Evolutionary conservation across 73 alveolate genomes (phyloP).

Genomic region (Paraurostyla sp.): DNA sequence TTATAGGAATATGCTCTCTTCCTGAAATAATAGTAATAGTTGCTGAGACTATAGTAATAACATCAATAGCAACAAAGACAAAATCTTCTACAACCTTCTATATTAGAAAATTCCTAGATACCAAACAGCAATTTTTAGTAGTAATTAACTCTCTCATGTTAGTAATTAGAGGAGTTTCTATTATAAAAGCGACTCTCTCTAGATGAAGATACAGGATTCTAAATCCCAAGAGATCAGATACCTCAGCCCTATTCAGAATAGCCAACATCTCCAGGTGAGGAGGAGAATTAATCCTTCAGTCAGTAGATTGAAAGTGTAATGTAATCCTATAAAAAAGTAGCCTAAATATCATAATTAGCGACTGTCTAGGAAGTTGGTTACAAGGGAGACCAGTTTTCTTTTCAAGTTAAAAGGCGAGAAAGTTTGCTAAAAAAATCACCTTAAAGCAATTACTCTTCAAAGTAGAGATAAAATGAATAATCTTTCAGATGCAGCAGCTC

Average conservation of each 20-base stretch:
- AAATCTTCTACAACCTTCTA: too few species aligned
- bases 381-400: slow-evolving; percentile 14
- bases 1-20: too few species aligned
- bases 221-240: not conserved
- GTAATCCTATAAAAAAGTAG: not conserved
- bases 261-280: slow-evolving; percentile 1
- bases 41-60: too few species aligned
- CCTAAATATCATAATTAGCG: not conserved
- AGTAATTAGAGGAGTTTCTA: not conserved
- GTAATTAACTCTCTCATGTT: not conserved
- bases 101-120: too few species aligned
- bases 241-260: slow-evolving; percentile 7
- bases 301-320: not conserved
- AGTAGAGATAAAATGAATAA: not conserved
- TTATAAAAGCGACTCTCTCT: not conserved
- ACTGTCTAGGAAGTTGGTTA: not conserved
- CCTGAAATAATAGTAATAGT: too few species aligned
- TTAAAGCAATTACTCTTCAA: not conserved
- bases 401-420: not conserved
- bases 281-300: not conserved
- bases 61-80: too few species aligned
- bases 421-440: slow-evolving; percentile 6
- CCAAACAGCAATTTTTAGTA: too few species aligned
- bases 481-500: not conserved
- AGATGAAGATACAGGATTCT: not conserved